Evolutionary conservation across 1,139 yeast species (phyloP), one percentile per base, ranked within the genome.

Genomic region (Suhomyces bribrorum): DNA sequence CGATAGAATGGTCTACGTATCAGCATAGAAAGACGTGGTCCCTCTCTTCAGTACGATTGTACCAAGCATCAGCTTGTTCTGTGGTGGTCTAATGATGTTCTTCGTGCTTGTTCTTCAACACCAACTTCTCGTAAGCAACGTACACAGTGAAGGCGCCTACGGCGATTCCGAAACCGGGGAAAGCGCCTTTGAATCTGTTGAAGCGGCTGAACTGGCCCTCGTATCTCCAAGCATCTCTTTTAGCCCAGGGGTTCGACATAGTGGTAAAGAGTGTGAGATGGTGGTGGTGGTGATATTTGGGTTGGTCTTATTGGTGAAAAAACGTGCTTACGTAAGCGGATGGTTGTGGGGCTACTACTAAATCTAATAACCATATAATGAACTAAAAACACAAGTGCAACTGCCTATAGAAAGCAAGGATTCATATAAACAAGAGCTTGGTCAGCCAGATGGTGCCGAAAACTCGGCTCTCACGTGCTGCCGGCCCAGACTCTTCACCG

Each of bases 171-270:
- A 87, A 75, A 2, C 96, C 96, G 3, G 96, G 96, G 57, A 87
- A 78, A n/a, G 86, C 76, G 43, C 79, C 79, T 54, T 73, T 81
- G 64, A 81, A 83, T 54, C 94, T 72, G 64, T 83, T 81, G 40
- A 68, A 66, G 53, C 90, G 79, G 42, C 85, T 74, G 68, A 87
- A 87, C 43, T 82, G 86, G 44, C 94, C 95, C 54, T 81, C 83
- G 64, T 80, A 84, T 73, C 95, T 81, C 96, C 96, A 87, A 38
- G 95, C 95, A 61, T 87, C 95, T 75, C 95, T 84, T 53, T 68
- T 70, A 37, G 75, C 77, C 77, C 77, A 72, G 40, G 76, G 77
- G 53, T 71, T 70, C 17, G 48, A 46, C 36, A 32, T 37, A 7
- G 16, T 27, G 25, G 7, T 29, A 29, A 6, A 17, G 30, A 23